These are phyloP conservation scores for Hordeum marinum DNA, from an alignment of 176 grass and related monocot genomes.

Conservation along the genomic window DNA sequence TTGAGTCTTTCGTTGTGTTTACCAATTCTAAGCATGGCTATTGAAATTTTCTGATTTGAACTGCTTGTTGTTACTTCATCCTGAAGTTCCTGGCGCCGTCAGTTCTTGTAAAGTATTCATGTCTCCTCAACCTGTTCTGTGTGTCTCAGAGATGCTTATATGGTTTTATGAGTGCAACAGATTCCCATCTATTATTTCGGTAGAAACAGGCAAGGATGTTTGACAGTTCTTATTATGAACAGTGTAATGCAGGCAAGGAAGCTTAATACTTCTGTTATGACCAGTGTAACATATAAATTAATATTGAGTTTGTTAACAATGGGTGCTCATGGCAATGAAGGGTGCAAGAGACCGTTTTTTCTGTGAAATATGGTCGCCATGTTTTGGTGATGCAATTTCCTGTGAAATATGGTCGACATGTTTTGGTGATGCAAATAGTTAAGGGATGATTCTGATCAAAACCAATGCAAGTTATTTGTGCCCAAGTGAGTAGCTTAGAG, in stretches of 20 bases:
- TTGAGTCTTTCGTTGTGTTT: not conserved
- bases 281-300: not conserved
- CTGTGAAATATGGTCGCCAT: not conserved
- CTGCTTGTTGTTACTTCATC: not conserved
- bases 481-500: conserved; percentile 19
- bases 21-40: not conserved
- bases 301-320: not conserved
- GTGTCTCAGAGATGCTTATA: not conserved
- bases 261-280: not conserved
- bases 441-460: conserved; percentile 1
- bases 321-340: not conserved
- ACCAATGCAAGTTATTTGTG: not conserved
- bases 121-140: not conserved
- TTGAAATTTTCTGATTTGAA: not conserved
- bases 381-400: not conserved
- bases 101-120: conserved; percentile 9
- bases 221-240: conserved; percentile 5
- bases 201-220: conserved; percentile 2
- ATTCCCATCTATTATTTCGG: not conserved
- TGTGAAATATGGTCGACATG: not conserved
- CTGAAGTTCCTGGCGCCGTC: not conserved
- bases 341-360: conserved; percentile 1
- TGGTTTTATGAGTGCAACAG: not conserved
- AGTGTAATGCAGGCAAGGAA: not conserved
- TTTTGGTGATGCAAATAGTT: conserved; percentile 13